Conservation (phyloP, 2,329 filamentous ascomycete species). For the Sphaceloma murrayae region DNA sequence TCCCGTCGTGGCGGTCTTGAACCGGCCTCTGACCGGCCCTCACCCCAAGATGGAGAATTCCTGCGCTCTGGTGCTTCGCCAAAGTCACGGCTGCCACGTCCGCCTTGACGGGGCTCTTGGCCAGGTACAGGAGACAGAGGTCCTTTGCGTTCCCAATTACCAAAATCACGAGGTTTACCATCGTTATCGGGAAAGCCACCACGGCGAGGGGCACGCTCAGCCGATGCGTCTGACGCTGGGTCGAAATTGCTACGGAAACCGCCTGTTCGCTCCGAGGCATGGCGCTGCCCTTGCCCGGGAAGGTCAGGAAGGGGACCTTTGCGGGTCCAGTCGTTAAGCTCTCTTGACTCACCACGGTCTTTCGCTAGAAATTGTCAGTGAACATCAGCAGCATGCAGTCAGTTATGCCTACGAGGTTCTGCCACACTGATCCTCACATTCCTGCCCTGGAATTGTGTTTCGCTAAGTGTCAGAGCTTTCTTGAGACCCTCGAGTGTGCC, state of each 20-base stretch:
- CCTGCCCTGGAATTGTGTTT: constrained; percentile 73
- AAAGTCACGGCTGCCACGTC: constrained; percentile 50
- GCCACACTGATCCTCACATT: constrained; percentile 90
- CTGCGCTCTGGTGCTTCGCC: constrained; percentile 45
- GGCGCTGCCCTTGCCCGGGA: constrained; percentile 47
- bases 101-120: constrained; percentile 37
- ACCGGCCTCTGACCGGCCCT: constrained; percentile 54
- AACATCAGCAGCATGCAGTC: constrained; percentile 23
- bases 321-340: constrained; percentile 83
- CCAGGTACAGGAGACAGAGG: constrained; percentile 64
- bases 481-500: constrained; percentile 78
- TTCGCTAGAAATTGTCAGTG: constrained; percentile 52
- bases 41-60: constrained; percentile 62
- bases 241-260: constrained; percentile 32
- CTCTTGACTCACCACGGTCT: constrained; percentile 70
- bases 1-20: constrained; percentile 72
- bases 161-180: constrained; percentile 68
- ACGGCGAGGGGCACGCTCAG: constrained; percentile 58
- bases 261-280: constrained; percentile 42
- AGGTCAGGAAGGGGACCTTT: constrained; percentile 78
- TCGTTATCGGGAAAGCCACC: constrained; percentile 60
- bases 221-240: constrained; percentile 41
- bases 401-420: constrained; percentile 70
- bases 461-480: constrained; percentile 76
- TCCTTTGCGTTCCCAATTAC: constrained; percentile 91